Evolutionary conservation across 2,329 filamentous ascomycete species (phyloP).

Genomic region (Ciborinia camelliae): DNA sequence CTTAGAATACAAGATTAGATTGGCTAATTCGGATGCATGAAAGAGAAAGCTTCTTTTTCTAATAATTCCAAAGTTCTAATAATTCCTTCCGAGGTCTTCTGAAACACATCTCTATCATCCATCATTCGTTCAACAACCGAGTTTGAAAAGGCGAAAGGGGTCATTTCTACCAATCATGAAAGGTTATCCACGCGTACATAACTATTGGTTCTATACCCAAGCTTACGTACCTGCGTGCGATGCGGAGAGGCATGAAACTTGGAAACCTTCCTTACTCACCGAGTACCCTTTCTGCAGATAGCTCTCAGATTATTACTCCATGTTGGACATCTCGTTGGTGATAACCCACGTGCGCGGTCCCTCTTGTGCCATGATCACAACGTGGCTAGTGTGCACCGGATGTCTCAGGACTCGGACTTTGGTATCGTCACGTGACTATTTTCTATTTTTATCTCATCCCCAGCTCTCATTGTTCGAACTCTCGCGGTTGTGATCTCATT

Average conservation of each 20-base stretch:
- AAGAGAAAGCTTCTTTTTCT: slow-evolving; percentile 6
- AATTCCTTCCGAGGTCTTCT: slow-evolving; percentile 2
- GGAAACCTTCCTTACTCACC: background rate
- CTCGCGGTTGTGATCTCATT: background rate
- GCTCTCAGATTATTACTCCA: no score
- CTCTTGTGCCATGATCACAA: slow-evolving; percentile 4
- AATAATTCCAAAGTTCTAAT: no score
- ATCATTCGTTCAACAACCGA: background rate
- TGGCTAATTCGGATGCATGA: slow-evolving; percentile 1
- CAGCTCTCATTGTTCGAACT: background rate
- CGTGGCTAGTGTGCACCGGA: slow-evolving; percentile 2
- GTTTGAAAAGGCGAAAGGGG: background rate
- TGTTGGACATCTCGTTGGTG: background rate
- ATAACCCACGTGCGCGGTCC: slow-evolving; percentile 2
- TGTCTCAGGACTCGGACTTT: no score
- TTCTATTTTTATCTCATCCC: background rate
- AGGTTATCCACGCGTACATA: background rate
- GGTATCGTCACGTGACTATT: background rate
- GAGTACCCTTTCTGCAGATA: slow-evolving; percentile 1
- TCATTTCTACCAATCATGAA: background rate
- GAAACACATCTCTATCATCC: background rate
- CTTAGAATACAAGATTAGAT: background rate
- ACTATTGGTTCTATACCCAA: background rate
- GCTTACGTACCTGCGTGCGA: background rate
- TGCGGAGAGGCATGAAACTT: background rate